Conservation (phyloP, 352 stramenopile species). For the Globisporangium emineosum region DNA sequence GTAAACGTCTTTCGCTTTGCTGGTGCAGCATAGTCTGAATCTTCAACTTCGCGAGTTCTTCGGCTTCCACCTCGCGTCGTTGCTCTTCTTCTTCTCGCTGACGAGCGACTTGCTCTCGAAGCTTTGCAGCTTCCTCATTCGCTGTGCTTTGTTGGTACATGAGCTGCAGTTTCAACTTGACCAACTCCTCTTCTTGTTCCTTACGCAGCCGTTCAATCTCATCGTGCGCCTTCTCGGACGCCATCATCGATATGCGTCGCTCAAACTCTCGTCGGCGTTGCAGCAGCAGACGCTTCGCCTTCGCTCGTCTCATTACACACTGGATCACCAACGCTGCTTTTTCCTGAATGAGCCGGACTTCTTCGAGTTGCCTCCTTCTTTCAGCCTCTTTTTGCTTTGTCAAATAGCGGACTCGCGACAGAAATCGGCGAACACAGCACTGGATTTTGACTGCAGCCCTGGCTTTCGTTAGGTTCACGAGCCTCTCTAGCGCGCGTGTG, state of each 20-base stretch:
- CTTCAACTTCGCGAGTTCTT: conserved; percentile 51
- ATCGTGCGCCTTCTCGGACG: conserved; percentile 72
- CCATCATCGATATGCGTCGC: conserved; percentile 76
- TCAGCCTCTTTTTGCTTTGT: conserved; percentile 30
- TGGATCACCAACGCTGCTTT: conserved; percentile 66
- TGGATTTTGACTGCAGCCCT: conserved; percentile 70
- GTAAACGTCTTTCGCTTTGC: conserved; percentile 34
- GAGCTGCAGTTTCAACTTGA: conserved; percentile 63
- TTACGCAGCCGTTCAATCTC: conserved; percentile 73
- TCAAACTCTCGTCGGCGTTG: conserved; percentile 67
- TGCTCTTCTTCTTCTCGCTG: conserved; percentile 47
- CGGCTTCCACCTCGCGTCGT: conserved; percentile 42
- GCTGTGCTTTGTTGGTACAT: conserved; percentile 49
- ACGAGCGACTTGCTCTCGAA: conserved; percentile 39
- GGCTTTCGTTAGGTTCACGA: conserved; percentile 57
- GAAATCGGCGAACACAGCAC: conserved; percentile 52
- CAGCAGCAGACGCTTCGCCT: conserved; percentile 37
- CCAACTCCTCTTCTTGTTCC: conserved; percentile 72
- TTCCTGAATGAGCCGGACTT: conserved; percentile 30
- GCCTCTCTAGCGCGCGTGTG: conserved; percentile 43
- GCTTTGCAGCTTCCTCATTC: conserved; percentile 39
- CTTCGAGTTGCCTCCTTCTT: conserved; percentile 22
- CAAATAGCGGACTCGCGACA: conserved; percentile 37
- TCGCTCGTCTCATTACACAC: conserved; percentile 45
- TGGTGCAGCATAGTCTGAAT: conserved; percentile 62